Evolutionary conservation across 2,329 filamentous ascomycete species (phyloP).

Genomic region (Aureobasidium melanogenum): DNA sequence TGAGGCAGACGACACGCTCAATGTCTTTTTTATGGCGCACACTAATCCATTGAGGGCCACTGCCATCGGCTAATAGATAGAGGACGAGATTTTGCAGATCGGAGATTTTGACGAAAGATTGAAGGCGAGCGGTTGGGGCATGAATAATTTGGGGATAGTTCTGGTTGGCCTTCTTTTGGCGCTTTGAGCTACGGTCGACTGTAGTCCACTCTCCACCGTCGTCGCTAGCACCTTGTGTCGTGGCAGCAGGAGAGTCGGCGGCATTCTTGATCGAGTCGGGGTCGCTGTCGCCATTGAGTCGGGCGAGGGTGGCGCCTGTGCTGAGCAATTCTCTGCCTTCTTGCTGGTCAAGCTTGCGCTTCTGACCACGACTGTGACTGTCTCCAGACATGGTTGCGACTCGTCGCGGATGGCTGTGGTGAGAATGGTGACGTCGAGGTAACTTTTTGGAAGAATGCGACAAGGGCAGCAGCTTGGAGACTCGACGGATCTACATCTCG

Average conservation of each 20-base stretch:
- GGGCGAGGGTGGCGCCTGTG: not conserved
- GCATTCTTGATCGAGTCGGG: not conserved
- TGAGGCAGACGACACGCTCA: conserved; percentile 73
- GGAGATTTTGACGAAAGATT: conserved; percentile 47
- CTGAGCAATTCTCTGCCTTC: conserved; percentile 4
- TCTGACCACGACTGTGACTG: conserved; percentile 6
- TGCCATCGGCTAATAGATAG: conserved; percentile 53
- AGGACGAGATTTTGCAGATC: conserved; percentile 51
- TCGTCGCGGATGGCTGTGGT: not conserved
- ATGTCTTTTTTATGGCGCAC: conserved; percentile 48
- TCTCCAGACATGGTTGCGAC: conserved; percentile 3
- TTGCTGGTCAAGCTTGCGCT: conserved; percentile 9
- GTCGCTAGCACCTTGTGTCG: not conserved
- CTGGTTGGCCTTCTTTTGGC: conserved; percentile 29
- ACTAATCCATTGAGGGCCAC: conserved; percentile 55
- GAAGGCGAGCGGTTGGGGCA: conserved; percentile 43
- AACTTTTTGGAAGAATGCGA: not conserved
- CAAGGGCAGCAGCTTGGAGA: not conserved
- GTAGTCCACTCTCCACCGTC: conserved; percentile 21
- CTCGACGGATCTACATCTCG: not conserved
- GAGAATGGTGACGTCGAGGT: not conserved
- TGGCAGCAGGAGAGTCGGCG: not conserved
- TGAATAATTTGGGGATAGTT: conserved; percentile 48
- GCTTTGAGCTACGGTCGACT: conserved; percentile 19
- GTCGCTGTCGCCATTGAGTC: conserved; percentile 10